These are phyloP conservation scores for Boletus rubropictus DNA, from an alignment of 768 basidiomycete species.

Conservation along the genomic window DNA sequence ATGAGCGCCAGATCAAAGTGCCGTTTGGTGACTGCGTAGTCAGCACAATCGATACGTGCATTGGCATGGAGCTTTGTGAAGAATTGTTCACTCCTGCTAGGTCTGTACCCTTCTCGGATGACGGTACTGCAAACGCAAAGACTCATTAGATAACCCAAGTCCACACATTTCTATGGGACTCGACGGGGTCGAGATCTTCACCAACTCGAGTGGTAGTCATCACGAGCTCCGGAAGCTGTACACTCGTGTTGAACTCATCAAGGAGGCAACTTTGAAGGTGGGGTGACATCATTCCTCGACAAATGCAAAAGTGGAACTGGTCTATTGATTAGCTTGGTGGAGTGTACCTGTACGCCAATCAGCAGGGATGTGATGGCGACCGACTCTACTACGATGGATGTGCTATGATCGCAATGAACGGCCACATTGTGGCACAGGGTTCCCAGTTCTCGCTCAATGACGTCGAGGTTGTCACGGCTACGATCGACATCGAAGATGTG, in stretches of 20 bases:
- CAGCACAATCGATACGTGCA: slow-evolving; percentile 90
- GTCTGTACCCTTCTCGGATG: slow-evolving; percentile 36
- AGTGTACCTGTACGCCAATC: slow-evolving; percentile 96
- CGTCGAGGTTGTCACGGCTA: slow-evolving; percentile 94
- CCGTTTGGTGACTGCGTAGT: slow-evolving; percentile 95
- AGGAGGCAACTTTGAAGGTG: slow-evolving; percentile 94
- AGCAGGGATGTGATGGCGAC: slow-evolving; percentile 98
- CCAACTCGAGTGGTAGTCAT: slow-evolving; percentile 97
- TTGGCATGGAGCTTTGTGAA: slow-evolving; percentile 95
- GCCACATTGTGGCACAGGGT: slow-evolving; percentile 87
- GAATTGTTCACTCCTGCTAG: slow-evolving; percentile 96
- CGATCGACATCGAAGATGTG: slow-evolving; percentile 95
- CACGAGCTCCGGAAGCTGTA: slow-evolving; percentile 97
- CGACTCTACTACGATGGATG: slow-evolving; percentile 97
- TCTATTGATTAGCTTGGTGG: slow-evolving; percentile 71
- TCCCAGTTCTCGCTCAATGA: slow-evolving; percentile 94
- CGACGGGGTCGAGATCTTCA: slow-evolving; percentile 98
- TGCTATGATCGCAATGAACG: slow-evolving; percentile 93
- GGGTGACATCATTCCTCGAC: not conserved
- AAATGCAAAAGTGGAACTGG: not conserved
- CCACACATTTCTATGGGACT: slow-evolving; percentile 98
- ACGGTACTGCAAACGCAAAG: too few species aligned
- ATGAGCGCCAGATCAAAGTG: slow-evolving; percentile 62
- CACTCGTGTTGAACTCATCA: slow-evolving; percentile 88
- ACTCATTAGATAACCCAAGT: slow-evolving; percentile 36